Conservation (phyloP, 2,329 filamentous ascomycete species). For the Pleomassaria siparia region DNA sequence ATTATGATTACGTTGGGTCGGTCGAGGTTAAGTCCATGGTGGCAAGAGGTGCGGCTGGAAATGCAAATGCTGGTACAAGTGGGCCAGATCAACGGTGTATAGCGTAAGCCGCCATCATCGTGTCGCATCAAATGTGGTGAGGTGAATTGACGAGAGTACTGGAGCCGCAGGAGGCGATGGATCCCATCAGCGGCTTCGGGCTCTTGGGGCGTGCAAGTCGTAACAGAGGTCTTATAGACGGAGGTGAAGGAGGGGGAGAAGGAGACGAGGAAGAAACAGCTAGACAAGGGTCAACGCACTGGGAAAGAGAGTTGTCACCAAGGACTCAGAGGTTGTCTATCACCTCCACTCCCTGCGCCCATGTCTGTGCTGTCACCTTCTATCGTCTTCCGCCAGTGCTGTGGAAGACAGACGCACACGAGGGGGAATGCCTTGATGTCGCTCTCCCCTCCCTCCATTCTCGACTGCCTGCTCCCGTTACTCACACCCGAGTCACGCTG, state of each 20-base stretch:
- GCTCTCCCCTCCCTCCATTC: conserved; percentile 50
- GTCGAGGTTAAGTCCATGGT: background rate
- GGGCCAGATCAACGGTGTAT: conserved; percentile 23
- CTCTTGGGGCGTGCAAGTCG: conserved; percentile 20
- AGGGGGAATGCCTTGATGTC: conserved; percentile 98
- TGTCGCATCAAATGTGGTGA: conserved; percentile 33
- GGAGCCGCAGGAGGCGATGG: conserved; percentile 25
- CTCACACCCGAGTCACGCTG: conserved; percentile 95
- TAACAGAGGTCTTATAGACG: conserved; percentile 10
- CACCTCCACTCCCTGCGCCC: conserved; percentile 37
- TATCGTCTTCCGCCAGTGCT: conserved; percentile 96
- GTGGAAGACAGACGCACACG: conserved; percentile 91
- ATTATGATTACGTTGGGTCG: conserved; percentile 24
- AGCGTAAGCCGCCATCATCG: conserved; percentile 30
- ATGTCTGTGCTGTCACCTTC: conserved; percentile 67
- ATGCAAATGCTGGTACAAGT: conserved; percentile 17
- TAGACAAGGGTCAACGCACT: conserved; percentile 31
- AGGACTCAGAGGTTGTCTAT: conserved; percentile 33
- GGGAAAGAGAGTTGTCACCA: conserved; percentile 16
- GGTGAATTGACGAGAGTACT: conserved; percentile 33
- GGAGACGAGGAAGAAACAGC: conserved; percentile 20
- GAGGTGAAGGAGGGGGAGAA: conserved; percentile 14
- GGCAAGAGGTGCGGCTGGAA: background rate
- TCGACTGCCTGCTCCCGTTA: conserved; percentile 61
- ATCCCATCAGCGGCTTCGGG: conserved; percentile 12